Evolutionary conservation across 1,139 yeast species (phyloP).

Genomic region (Kodamaea derodonti): DNA sequence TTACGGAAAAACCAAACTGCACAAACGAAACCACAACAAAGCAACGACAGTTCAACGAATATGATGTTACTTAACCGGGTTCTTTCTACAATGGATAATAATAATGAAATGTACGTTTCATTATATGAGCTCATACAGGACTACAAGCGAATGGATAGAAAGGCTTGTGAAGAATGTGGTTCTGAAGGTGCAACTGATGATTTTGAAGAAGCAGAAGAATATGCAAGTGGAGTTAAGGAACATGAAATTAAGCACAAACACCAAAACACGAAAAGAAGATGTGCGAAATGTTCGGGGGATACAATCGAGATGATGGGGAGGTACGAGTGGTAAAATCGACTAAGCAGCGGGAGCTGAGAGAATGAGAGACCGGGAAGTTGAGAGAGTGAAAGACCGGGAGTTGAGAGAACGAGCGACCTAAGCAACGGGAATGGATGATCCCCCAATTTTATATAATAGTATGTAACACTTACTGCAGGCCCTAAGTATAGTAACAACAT

Average conservation of each 20-base stretch:
- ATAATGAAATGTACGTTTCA: constrained; percentile 5
- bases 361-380: too few relatives aligned
- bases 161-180: neutral
- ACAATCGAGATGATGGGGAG: constrained; percentile 32
- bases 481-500: too few relatives aligned
- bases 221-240: neutral
- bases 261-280: constrained; percentile 3
- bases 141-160: neutral
- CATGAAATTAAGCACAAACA: neutral
- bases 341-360: neutral
- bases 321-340: constrained; percentile 21
- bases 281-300: constrained; percentile 10
- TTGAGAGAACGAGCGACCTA: too few relatives aligned
- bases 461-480: too few relatives aligned
- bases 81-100: constrained; percentile 5
- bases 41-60: neutral
- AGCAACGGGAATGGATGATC: too few relatives aligned
- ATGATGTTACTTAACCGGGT: constrained; percentile 2
- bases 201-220: constrained; percentile 1
- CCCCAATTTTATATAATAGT: too few relatives aligned
- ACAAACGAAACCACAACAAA: neutral
- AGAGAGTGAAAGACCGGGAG: too few relatives aligned
- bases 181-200: neutral
- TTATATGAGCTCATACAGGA: constrained; percentile 2
- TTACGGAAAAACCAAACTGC: neutral